Evolutionary conservation across 1,284 basidiomycete species (phyloP).

Genomic region (Vanrija pseudolonga): DNA sequence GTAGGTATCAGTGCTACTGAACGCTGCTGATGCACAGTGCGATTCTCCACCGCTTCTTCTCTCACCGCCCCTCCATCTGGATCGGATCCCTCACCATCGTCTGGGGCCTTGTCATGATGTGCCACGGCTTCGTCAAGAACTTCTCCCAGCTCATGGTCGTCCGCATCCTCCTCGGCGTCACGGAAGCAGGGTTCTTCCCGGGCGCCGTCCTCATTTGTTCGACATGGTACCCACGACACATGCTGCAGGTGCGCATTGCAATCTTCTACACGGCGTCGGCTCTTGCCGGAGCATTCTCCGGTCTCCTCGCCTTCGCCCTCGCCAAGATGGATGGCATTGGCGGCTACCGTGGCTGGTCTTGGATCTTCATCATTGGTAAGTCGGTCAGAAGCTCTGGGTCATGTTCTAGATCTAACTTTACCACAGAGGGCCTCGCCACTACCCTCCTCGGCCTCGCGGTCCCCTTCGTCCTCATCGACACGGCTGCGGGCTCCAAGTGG

Average conservation of each 20-base stretch:
- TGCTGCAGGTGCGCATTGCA: slow-evolving; percentile 4
- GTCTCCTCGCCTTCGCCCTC: slow-evolving; percentile 34
- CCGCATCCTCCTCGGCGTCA: slow-evolving; percentile 19
- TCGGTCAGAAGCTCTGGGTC: no score
- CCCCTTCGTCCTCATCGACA: slow-evolving; percentile 10
- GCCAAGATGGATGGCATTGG: slow-evolving; percentile 26
- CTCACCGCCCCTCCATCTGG: not conserved
- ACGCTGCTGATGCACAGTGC: not conserved
- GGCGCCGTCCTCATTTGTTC: slow-evolving; percentile 20
- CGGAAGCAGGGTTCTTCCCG: slow-evolving; percentile 32
- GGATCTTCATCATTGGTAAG: slow-evolving; percentile 19
- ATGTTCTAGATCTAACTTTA: no score
- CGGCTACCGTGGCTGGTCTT: slow-evolving; percentile 30
- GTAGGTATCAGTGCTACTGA: not conserved
- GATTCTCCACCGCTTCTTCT: slow-evolving; percentile 1
- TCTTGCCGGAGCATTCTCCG: slow-evolving; percentile 27
- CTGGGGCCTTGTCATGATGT: slow-evolving; percentile 10
- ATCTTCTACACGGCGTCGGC: slow-evolving; percentile 6
- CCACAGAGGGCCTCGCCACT: no score
- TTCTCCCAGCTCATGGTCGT: slow-evolving; percentile 2
- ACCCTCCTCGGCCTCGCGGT: not conserved
- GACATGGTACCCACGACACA: slow-evolving; percentile 1
- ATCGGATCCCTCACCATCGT: not conserved
- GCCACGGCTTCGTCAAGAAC: not conserved
- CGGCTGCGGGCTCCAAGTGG: not conserved